Base-by-base conservation (phyloP, 352 stramenopile genomes). In the Pseudoperonospora humuli region DNA sequence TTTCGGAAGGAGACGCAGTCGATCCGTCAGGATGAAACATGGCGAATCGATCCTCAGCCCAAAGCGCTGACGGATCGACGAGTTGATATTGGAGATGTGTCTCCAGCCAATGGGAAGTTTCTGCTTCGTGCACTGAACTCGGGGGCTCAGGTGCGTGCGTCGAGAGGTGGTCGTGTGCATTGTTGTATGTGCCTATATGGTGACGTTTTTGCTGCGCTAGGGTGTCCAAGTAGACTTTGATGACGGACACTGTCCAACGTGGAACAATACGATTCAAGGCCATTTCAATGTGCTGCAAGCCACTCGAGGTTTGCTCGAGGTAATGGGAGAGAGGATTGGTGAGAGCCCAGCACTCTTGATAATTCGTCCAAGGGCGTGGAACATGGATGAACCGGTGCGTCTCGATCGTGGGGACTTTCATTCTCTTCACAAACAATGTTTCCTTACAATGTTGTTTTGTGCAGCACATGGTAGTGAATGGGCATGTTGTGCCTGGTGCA, bases 91-190 rank as follows among this genome's bases (percentile, higher is more conserved):
- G 96, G 89, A 29, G 92, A 95, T 41, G 72, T 85, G 3, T 81
- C 70, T 2, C 89, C 91, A 4, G 81, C 90, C 0, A 70, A 96
- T 45, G 66, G 77, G 2, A 83, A 93, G 54, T 89, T 98, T 57
- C 63, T 98, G 13, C 87, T 98, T 37, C 88, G 85, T 54, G 91
- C 89, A 8, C 60, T 98, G 39, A 97, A 98, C 69, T 96, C 77
- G 24, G 92, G 90, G 15, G 92, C 91, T n/a, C 82, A 89, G 63
- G 71, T 75, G 15, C 7, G 24, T 36, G 5, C n/a, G n/a, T n/a
- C n/a, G n/a, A n/a, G n/a, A n/a, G n/a, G n/a, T n/a, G n/a, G n/a
- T n/a, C n/a, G n/a, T n/a, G n/a, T n/a, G n/a, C n/a, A n/a, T n/a
- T n/a, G n/a, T n/a, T n/a, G n/a, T n/a, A n/a, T n/a, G n/a, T n/a